These are phyloP conservation scores for Mortierella sp. DNA, from an alignment of 371 early-diverging fungal species.

Conservation along the genomic window DNA sequence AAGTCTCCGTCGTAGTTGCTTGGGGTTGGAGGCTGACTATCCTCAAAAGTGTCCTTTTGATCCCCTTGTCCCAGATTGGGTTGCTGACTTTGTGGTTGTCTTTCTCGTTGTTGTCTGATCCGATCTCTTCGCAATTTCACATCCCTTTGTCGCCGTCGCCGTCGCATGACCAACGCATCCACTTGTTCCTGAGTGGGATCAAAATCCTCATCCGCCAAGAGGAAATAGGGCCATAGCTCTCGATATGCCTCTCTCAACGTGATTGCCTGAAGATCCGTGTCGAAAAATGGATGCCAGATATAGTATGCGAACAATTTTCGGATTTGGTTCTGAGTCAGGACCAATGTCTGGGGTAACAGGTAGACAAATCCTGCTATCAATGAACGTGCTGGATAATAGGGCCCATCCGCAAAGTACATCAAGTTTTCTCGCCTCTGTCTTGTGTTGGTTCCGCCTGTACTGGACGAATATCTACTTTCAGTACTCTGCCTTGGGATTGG, in stretches of 20 bases:
- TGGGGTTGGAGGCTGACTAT: too few species aligned
- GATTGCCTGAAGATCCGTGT: constrained; percentile 32
- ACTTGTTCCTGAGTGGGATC: neutral
- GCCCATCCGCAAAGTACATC: too few species aligned
- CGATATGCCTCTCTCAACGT: constrained; percentile 18
- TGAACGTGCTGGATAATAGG: constrained; percentile 31
- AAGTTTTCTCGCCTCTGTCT: too few species aligned
- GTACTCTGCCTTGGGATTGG: neutral
- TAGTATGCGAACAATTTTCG: constrained; percentile 35
- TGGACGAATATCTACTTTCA: neutral
- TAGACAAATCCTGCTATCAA: constrained; percentile 26
- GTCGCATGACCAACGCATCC: neutral
- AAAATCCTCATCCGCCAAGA: constrained; percentile 22
- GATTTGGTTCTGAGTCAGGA: constrained; percentile 14
- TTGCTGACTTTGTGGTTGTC: too few species aligned
- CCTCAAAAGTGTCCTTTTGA: neutral
- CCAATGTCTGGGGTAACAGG: constrained; percentile 14
- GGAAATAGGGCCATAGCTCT: constrained; percentile 29
- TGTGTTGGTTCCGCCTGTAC: too few species aligned
- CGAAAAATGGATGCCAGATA: constrained; percentile 40
- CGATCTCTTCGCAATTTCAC: too few species aligned
- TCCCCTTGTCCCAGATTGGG: too few species aligned
- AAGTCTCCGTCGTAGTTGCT: too few species aligned
- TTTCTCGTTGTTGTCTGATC: too few species aligned
- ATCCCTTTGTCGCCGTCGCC: too few species aligned